Evolutionary conservation across 1,284 basidiomycete genomes (phyloP).

Genomic region (Thelephora terrestris): DNA sequence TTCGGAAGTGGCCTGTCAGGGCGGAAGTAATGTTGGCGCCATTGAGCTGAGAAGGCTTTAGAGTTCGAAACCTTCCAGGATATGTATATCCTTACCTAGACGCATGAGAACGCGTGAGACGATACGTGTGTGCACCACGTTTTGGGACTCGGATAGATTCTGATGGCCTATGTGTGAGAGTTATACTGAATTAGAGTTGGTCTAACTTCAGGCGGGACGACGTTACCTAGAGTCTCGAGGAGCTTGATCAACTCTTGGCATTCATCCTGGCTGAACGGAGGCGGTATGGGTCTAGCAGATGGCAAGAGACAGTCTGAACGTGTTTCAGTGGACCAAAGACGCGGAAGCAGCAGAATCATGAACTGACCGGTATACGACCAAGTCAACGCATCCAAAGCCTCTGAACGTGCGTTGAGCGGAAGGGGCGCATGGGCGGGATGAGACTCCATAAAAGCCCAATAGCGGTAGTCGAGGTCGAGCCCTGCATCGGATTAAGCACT

Average conservation of each 20-base stretch:
- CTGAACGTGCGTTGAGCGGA: constrained; percentile 38
- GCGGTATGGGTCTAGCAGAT: constrained; percentile 37
- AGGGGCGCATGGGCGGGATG: constrained; percentile 60
- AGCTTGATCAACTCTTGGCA: constrained; percentile 59
- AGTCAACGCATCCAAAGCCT: constrained; percentile 60
- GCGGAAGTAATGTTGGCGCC: constrained; percentile 62
- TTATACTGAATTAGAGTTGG: constrained; percentile 1
- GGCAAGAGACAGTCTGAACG: constrained; percentile 52
- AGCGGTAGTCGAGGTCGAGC: constrained; percentile 61
- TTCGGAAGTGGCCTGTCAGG: constrained; percentile 49
- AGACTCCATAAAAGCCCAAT: constrained; percentile 65
- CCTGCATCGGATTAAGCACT: constrained; percentile 27
- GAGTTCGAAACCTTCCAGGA: background rate
- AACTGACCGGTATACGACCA: constrained; percentile 63
- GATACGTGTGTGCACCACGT: constrained; percentile 53
- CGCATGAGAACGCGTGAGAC: constrained; percentile 59
- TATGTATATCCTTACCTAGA: constrained; percentile 35
- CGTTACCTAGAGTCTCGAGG: constrained; percentile 36
- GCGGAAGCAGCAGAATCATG: background rate
- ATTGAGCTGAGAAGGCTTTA: constrained; percentile 36
- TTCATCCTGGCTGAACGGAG: constrained; percentile 63
- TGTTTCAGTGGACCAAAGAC: background rate
- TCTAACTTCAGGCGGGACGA: background rate
- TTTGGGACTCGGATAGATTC: constrained; percentile 25
- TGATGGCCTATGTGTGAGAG: constrained; percentile 23